Base-by-base conservation (phyloP, 441 rosid species). In the Sinapis alba region DNA sequence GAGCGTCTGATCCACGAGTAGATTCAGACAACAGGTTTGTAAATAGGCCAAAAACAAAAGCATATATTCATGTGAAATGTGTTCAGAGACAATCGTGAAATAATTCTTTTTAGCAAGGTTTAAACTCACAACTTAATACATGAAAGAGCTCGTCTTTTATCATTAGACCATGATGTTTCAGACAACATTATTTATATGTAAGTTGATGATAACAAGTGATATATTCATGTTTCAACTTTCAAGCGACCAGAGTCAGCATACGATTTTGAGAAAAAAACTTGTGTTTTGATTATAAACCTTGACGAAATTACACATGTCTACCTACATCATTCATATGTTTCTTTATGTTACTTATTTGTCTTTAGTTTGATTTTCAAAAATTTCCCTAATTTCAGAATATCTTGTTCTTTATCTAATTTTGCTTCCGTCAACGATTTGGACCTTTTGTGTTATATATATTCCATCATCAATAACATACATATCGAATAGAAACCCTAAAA, bases 381-480 rank as follows among this genome's bases (percentile, higher is more conserved):
- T 13, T 13, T 28, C 30, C 11, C 12, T 19, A 11, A 72, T n/a
- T 20, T 62, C 50, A 45, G 7, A 19, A 28, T 10, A 30, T 67
- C 0, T 12, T 32, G 34, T 3, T 6, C 60, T 21, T 32, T 21
- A 6, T 18, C 12, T 32, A 20, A 28, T 4, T 2, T 9, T 53
- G 12, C 23, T 26, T 13, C 2, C 21, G 34, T 73, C 50, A 56
- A 64, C 58, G 23, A 65, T 38, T 56, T 64, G 58, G 11, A 71
- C 23, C 10, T 18, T 27, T 53, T 64, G 23, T 6, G 36, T 65
- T 3, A 27, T 15, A 27, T 64, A 38, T 57, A 54, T 11, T 18
- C 30, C 30, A 12, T 73, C 71, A 41, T 65, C 71, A 41, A 6
- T 26, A 73, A 64, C 28, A 32, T 57, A 13, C 34, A 43, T 27